phyloP scores from a whole-genome alignment of 306 rosid genomes.

The Vigna unguiculata region DNA sequence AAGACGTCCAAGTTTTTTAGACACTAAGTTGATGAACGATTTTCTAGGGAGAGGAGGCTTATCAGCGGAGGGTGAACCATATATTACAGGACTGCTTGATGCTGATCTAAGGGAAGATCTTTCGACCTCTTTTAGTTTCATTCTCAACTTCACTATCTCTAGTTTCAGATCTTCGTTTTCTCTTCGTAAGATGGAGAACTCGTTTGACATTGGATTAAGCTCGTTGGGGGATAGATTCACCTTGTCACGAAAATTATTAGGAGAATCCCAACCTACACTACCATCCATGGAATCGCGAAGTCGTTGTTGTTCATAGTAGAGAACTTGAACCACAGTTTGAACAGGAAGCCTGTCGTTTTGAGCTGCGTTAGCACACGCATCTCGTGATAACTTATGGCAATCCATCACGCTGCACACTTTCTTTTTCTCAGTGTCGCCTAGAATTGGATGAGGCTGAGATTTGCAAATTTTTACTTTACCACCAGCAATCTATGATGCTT shows the following conservation, averaged over 20 bases:
- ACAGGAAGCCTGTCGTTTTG: slow-evolving; percentile 91
- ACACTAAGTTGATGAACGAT: slow-evolving; percentile 74
- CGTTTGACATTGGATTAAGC: slow-evolving; percentile 58
- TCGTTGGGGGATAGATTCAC: slow-evolving; percentile 54
- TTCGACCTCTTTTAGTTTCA: slow-evolving; percentile 71
- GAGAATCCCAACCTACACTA: slow-evolving; percentile 47
- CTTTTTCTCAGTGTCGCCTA: slow-evolving; percentile 88
- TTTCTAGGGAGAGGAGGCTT: slow-evolving; percentile 81
- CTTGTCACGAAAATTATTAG: slow-evolving; percentile 53
- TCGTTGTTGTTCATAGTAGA: slow-evolving; percentile 82
- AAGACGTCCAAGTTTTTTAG: slow-evolving; percentile 74
- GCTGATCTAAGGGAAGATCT: slow-evolving; percentile 45
- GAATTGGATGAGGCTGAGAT: slow-evolving; percentile 80
- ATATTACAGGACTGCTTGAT: slow-evolving; percentile 53
- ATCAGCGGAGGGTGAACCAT: slow-evolving; percentile 48
- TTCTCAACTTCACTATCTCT: slow-evolving; percentile 74
- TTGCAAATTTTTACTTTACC: background rate
- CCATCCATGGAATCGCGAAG: slow-evolving; percentile 70
- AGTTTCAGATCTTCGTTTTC: slow-evolving; percentile 78
- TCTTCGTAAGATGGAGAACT: slow-evolving; percentile 63
- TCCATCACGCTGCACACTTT: slow-evolving; percentile 93
- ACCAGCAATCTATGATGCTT: background rate
- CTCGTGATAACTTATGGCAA: slow-evolving; percentile 86
- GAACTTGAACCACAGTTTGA: slow-evolving; percentile 89
- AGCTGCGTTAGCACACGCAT: slow-evolving; percentile 93